phyloP scores from a whole-genome alignment of 2,329 filamentous ascomycete species.

The Arthrinium phaeospermum region DNA sequence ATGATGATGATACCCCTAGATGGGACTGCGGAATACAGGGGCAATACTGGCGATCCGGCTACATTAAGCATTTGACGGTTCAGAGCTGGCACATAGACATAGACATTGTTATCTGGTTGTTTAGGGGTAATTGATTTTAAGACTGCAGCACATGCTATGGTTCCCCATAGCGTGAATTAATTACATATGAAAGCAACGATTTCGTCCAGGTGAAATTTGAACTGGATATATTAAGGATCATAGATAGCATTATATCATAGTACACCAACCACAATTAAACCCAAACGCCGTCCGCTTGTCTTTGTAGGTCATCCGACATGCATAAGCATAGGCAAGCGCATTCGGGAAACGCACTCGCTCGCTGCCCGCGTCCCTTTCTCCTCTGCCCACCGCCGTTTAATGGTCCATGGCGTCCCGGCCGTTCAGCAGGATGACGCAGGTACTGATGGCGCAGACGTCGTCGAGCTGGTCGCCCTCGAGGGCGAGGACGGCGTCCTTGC shows the following conservation, averaged over 20 bases:
- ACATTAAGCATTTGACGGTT: not conserved
- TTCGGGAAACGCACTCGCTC: not conserved
- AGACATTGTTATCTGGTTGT: not conserved
- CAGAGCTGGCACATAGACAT: not conserved
- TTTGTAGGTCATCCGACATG: not conserved
- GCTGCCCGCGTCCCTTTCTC: not conserved
- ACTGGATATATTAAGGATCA: not conserved
- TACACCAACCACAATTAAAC: not conserved
- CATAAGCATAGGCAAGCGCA: not conserved
- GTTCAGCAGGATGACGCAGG: constrained; percentile 40
- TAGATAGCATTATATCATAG: constrained; percentile 11
- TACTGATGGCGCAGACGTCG: constrained; percentile 38
- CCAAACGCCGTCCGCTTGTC: constrained; percentile 11
- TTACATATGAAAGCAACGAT: not conserved
- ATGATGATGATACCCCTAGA: not conserved
- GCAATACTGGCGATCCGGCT: not conserved
- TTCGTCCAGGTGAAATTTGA: not conserved
- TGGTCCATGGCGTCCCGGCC: constrained; percentile 42
- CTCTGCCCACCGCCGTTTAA: constrained; percentile 20
- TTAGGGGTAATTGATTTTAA: not conserved
- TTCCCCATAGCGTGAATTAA: not conserved
- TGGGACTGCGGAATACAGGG: not conserved
- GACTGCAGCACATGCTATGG: not conserved
- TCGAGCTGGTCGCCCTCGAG: constrained; percentile 39
- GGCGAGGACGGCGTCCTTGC: constrained; percentile 39